phyloP scores from a whole-genome alignment of 139 green algal genomes.

The Pleodorina starrii region DNA sequence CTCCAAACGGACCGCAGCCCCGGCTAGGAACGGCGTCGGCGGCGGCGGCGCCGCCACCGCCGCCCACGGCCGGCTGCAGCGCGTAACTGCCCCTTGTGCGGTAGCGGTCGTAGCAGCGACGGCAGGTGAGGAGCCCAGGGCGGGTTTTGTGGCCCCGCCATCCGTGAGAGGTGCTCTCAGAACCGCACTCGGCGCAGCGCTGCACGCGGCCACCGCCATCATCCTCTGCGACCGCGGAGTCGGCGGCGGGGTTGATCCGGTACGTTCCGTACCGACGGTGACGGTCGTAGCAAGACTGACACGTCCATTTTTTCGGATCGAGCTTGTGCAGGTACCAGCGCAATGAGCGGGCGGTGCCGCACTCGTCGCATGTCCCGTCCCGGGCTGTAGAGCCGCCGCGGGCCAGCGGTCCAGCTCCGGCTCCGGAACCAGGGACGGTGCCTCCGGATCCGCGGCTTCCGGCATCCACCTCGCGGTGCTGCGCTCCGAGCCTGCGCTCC shows the following conservation, averaged over 20 bases:
- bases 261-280: background rate
- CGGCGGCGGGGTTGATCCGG: background rate
- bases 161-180: background rate
- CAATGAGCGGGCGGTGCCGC: background rate
- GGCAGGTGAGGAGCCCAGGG: slow-evolving; percentile 5
- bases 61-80: background rate
- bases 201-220: background rate
- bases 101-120: slow-evolving; percentile 26
- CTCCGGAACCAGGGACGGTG: too few relatives aligned
- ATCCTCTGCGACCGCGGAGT: background rate
- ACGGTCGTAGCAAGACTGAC: slow-evolving; percentile 34
- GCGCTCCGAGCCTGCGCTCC: too few relatives aligned
- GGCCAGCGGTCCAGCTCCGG: too few relatives aligned
- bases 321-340: slow-evolving; percentile 27
- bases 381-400: background rate
- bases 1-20: too few relatives aligned
- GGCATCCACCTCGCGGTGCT: too few relatives aligned
- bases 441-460: too few relatives aligned
- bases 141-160: background rate
- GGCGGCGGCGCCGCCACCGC: background rate
- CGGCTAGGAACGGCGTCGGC: background rate
- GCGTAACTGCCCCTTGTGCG: background rate
- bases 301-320: background rate
- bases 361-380: background rate
- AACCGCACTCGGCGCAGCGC: slow-evolving; percentile 16